Conservation (phyloP, 441 rosid genomes). For the Cnidoscolus chayamansa region DNA sequence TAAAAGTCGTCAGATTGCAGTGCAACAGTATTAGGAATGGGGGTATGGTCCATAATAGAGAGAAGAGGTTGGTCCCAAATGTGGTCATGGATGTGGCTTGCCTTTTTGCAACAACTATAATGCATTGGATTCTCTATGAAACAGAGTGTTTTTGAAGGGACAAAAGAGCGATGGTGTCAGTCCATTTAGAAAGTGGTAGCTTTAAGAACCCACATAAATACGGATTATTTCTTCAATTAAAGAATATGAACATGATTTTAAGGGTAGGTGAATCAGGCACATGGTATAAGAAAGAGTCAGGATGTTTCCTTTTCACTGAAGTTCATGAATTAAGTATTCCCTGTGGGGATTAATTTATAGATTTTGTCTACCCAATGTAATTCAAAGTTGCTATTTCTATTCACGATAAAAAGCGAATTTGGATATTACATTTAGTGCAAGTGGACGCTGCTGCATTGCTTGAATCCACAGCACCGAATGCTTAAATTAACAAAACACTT, state of each 20-base stretch:
- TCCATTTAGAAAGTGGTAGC: slow-evolving; percentile 15
- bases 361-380: neutral
- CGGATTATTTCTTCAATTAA: slow-evolving; percentile 29
- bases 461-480: neutral
- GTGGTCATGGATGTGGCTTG: slow-evolving; percentile 15
- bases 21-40: too few species aligned
- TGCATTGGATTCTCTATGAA: neutral
- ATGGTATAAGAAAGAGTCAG: slow-evolving; percentile 27
- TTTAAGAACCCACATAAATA: slow-evolving; percentile 32
- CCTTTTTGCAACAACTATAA: slow-evolving; percentile 14
- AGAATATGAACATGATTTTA: slow-evolving; percentile 12
- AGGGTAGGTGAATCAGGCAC: slow-evolving; percentile 22
- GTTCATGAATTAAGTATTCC: slow-evolving; percentile 14
- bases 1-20: too few species aligned
- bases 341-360: neutral
- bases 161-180: neutral
- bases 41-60: neutral
- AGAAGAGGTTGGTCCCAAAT: slow-evolving; percentile 2
- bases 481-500: neutral
- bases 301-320: slow-evolving; percentile 35
- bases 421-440: slow-evolving; percentile 6
- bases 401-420: slow-evolving; percentile 15
- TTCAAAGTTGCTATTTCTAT: neutral
- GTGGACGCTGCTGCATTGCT: slow-evolving; percentile 13
- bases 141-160: too few species aligned